Conservation (phyloP, 345 rosid species). For the Microthlaspi erraticum region DNA sequence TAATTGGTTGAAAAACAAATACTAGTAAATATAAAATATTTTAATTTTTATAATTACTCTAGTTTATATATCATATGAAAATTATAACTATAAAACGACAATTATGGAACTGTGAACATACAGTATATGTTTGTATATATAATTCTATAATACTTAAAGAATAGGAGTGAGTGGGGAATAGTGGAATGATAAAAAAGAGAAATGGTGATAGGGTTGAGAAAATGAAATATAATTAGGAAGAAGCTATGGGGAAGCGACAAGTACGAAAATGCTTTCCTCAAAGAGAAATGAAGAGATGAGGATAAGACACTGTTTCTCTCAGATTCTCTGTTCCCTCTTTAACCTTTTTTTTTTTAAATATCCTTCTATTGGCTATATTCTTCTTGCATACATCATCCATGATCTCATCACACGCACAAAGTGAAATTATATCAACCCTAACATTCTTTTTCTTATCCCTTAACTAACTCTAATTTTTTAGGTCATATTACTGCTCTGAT, state of each 20-base stretch:
- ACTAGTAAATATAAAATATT: background rate
- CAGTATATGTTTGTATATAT: background rate
- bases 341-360: background rate
- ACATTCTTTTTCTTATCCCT: slow-evolving; percentile 10
- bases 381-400: slow-evolving; percentile 26
- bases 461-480: background rate
- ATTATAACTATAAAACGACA: background rate
- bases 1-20: background rate
- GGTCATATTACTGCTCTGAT: background rate
- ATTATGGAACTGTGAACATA: too few relatives aligned
- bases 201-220: slow-evolving; percentile 37
- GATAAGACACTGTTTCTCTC: slow-evolving; percentile 28
- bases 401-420: slow-evolving; percentile 2
- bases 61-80: too few relatives aligned
- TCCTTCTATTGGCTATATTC: slow-evolving; percentile 36
- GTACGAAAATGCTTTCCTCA: slow-evolving; percentile 38
- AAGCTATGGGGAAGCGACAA: slow-evolving; percentile 48
- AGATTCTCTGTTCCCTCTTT: slow-evolving; percentile 35
- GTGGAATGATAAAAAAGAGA: slow-evolving; percentile 25
- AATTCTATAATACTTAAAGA: slow-evolving; percentile 1
- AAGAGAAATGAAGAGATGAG: slow-evolving; percentile 31
- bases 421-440: slow-evolving; percentile 20
- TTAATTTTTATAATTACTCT: too few relatives aligned
- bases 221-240: slow-evolving; percentile 25
- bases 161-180: slow-evolving; percentile 18